phyloP scores from a whole-genome alignment of 139 green algal species.

The Chlamydomonas sphaeroides region DNA sequence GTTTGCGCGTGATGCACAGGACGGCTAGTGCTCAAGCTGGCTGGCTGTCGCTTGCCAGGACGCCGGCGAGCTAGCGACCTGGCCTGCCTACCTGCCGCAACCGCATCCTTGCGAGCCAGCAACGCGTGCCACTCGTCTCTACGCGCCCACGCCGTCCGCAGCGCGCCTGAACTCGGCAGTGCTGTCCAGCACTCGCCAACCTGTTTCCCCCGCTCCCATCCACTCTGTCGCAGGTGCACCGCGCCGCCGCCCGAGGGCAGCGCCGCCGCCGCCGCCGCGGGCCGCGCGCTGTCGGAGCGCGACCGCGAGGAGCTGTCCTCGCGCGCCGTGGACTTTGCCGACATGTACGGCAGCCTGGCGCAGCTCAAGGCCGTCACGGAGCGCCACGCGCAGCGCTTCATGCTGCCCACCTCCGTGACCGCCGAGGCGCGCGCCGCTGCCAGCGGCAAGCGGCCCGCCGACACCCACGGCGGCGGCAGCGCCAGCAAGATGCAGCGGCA shows the following conservation, averaged over 20 bases:
- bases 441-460: slow-evolving; percentile 31
- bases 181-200: too few relatives aligned
- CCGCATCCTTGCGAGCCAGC: too few relatives aligned
- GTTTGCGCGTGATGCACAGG: too few relatives aligned
- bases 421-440: slow-evolving; percentile 37
- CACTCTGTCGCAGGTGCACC: background rate
- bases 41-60: too few relatives aligned
- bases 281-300: slow-evolving; percentile 38
- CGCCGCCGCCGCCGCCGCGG: background rate
- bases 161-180: too few relatives aligned
- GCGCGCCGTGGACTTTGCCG: slow-evolving; percentile 67
- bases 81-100: too few relatives aligned
- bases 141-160: too few relatives aligned
- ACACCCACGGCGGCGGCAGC: background rate
- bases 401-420: slow-evolving; percentile 49
- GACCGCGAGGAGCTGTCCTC: slow-evolving; percentile 70
- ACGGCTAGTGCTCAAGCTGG: too few relatives aligned
- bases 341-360: slow-evolving; percentile 56
- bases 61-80: too few relatives aligned
- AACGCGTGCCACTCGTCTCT: too few relatives aligned
- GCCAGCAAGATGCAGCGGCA: background rate
- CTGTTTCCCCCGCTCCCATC: too few relatives aligned
- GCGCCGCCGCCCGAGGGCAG: background rate
- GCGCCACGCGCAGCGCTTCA: slow-evolving; percentile 62
- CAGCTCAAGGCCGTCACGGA: slow-evolving; percentile 33